Evolutionary conservation across 768 basidiomycete species (phyloP).

Genomic region (Artomyces pyxidatus): DNA sequence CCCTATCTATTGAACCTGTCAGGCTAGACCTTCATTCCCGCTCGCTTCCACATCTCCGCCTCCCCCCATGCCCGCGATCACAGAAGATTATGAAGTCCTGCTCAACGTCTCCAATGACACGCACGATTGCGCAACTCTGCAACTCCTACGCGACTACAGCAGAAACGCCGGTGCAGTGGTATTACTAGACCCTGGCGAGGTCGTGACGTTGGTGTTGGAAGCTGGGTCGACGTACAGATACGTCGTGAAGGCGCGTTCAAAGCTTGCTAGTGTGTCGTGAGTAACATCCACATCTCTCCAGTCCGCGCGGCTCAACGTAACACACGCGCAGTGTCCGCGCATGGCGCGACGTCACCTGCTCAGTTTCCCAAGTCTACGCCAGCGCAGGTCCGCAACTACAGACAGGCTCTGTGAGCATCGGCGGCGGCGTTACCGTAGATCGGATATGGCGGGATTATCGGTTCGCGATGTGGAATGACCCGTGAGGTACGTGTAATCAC

Average conservation of each 20-base stretch:
- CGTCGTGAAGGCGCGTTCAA: slow-evolving; percentile 55
- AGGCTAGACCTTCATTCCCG: slow-evolving; percentile 6
- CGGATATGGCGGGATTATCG: slow-evolving; percentile 61
- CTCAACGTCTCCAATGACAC: slow-evolving; percentile 69
- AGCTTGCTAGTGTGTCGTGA: slow-evolving; percentile 65
- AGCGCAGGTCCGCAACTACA: slow-evolving; percentile 24
- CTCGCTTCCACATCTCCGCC: slow-evolving; percentile 35
- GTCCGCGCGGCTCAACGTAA: neutral
- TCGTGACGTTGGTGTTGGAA: slow-evolving; percentile 58
- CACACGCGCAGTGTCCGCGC: slow-evolving; percentile 41
- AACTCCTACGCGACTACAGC: slow-evolving; percentile 59
- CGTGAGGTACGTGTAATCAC: slow-evolving; percentile 4
- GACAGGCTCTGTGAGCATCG: slow-evolving; percentile 28
- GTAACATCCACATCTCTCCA: slow-evolving; percentile 18
- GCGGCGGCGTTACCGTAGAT: slow-evolving; percentile 54
- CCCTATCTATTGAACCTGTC: slow-evolving; percentile 7
- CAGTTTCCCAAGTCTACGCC: slow-evolving; percentile 53
- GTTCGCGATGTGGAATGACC: slow-evolving; percentile 44
- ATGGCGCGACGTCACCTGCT: slow-evolving; percentile 58
- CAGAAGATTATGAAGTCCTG: slow-evolving; percentile 54
- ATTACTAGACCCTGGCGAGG: slow-evolving; percentile 53
- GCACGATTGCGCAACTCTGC: slow-evolving; percentile 52
- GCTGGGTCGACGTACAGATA: slow-evolving; percentile 64
- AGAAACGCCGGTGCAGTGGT: slow-evolving; percentile 44
- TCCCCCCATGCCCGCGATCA: slow-evolving; percentile 47